phyloP scores from a whole-genome alignment of 2,329 filamentous ascomycete genomes.

The Pseudocercospora fuligena region DNA sequence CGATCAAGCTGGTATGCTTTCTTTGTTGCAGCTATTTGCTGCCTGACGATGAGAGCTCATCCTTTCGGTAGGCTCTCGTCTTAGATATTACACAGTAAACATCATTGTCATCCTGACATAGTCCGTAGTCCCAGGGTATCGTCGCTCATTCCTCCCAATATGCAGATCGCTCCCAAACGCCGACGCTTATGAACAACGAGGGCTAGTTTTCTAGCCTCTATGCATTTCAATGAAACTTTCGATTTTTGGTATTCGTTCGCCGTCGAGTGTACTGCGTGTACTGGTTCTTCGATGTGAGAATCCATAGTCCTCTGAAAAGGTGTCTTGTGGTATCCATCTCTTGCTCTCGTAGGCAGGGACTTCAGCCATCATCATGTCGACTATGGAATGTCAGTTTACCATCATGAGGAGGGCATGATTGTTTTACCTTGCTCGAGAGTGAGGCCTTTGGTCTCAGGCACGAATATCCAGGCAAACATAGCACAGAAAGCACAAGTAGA shows the following conservation, averaged over 20 bases:
- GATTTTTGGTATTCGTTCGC: constrained; percentile 13
- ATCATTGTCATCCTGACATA: neutral
- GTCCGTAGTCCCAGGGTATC: constrained; percentile 21
- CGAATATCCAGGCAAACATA: constrained; percentile 45
- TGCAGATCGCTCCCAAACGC: neutral
- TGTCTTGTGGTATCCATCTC: constrained; percentile 39
- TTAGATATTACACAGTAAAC: constrained; percentile 5
- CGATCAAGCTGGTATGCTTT: neutral
- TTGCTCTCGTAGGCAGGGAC: constrained; percentile 48
- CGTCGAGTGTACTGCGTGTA: neutral
- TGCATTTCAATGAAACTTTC: constrained; percentile 31
- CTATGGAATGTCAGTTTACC: constrained; percentile 8
- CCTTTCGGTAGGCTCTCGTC: neutral
- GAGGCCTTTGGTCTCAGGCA: constrained; percentile 47
- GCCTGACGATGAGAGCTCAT: neutral
- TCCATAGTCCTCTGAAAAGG: constrained; percentile 36
- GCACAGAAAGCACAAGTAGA: constrained; percentile 40
- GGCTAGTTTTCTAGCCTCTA: constrained; percentile 7
- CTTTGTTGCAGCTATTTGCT: neutral
- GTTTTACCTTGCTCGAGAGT: constrained; percentile 42
- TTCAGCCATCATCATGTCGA: constrained; percentile 52
- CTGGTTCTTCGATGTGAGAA: constrained; percentile 11
- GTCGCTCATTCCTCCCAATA: constrained; percentile 8
- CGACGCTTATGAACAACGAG: neutral
- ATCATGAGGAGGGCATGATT: neutral